Percentiles rank a stretch among this genome's conserved stretches.
phyloP scores from a whole-genome alignment of 495 filamentous ascomycete species.

The Parmelia sp. region DNA sequence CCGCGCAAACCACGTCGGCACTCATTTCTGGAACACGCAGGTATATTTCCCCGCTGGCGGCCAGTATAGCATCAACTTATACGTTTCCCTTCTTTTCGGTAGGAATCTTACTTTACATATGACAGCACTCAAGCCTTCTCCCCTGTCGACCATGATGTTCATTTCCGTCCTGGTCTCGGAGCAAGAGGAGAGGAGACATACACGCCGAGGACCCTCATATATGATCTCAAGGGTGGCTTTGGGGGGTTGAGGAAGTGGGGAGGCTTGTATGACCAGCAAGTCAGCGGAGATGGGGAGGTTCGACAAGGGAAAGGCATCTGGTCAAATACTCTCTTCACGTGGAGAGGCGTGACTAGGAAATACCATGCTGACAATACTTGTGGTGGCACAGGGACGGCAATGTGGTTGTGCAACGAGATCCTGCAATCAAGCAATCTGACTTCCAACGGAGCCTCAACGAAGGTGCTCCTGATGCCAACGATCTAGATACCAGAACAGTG shows the following conservation, averaged over 20 bases:
- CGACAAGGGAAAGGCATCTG: slow-evolving; percentile 30
- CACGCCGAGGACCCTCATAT: slow-evolving; percentile 84
- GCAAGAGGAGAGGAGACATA: slow-evolving; percentile 82
- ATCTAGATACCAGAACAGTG: slow-evolving; percentile 61
- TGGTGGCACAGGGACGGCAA: slow-evolving; percentile 55
- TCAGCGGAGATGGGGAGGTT: slow-evolving; percentile 46
- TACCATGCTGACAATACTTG: slow-evolving; percentile 7
- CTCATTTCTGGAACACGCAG: slow-evolving; percentile 97
- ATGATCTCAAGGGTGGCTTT: slow-evolving; percentile 91
- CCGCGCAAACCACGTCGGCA: slow-evolving; percentile 88
- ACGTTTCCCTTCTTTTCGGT: slow-evolving; percentile 19
- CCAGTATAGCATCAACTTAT: slow-evolving; percentile 21
- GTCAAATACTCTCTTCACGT: neutral
- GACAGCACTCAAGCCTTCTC: slow-evolving; percentile 57
- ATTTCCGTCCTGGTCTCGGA: slow-evolving; percentile 83
- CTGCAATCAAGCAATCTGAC: slow-evolving; percentile 57
- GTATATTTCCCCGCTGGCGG: slow-evolving; percentile 35
- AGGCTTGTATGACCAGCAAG: slow-evolving; percentile 65
- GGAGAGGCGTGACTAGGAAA: neutral
- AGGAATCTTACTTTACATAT: slow-evolving; percentile 99
- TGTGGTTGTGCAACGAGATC: slow-evolving; percentile 59
- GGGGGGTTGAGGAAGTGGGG: slow-evolving; percentile 82
- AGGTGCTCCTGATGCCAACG: slow-evolving; percentile 52
- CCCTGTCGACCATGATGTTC: slow-evolving; percentile 80
- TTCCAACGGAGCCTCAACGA: slow-evolving; percentile 75